phyloP scores from a whole-genome alignment of 2,329 filamentous ascomycete genomes.

The Dothistroma pini region DNA sequence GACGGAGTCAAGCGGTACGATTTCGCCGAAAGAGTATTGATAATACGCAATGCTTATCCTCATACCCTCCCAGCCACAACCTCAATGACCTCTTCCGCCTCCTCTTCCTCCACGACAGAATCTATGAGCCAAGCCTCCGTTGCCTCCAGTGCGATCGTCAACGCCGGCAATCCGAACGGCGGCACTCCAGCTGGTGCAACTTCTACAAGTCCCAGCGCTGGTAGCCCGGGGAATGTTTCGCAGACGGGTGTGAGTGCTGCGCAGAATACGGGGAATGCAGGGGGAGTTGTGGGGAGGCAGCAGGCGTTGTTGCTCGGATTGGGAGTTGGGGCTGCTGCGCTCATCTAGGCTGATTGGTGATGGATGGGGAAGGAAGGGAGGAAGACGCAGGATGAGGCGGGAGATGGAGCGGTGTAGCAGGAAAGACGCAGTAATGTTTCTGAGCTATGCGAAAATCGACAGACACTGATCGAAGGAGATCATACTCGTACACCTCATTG shows the following conservation, averaged over 20 bases:
- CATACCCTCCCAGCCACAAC: not conserved
- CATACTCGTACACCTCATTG: not conserved
- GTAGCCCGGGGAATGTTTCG: not conserved
- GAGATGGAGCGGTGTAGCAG: not conserved
- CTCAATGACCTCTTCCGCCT: not conserved
- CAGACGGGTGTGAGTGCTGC: conserved; percentile 8
- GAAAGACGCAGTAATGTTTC: not conserved
- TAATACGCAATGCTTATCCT: not conserved
- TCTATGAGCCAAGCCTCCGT: not conserved
- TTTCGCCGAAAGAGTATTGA: not conserved
- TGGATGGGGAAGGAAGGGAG: not conserved
- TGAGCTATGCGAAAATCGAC: not conserved
- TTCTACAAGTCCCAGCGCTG: not conserved
- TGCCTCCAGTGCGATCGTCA: not conserved
- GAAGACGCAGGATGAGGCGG: not conserved
- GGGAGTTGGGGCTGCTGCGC: conserved; percentile 6
- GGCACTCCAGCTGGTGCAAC: not conserved
- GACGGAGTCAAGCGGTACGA: not conserved
- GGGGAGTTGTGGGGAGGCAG: not conserved
- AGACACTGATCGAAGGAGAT: not conserved
- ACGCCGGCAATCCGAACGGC: not conserved
- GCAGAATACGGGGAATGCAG: conserved; percentile 5
- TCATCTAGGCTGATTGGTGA: not conserved
- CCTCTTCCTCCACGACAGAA: not conserved
- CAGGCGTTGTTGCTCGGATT: conserved; percentile 12